Percentiles rank a stretch among this genome's conserved stretches.
Conservation (phyloP, 2,329 filamentous ascomycete species). For the Epicoccum nigrum region DNA sequence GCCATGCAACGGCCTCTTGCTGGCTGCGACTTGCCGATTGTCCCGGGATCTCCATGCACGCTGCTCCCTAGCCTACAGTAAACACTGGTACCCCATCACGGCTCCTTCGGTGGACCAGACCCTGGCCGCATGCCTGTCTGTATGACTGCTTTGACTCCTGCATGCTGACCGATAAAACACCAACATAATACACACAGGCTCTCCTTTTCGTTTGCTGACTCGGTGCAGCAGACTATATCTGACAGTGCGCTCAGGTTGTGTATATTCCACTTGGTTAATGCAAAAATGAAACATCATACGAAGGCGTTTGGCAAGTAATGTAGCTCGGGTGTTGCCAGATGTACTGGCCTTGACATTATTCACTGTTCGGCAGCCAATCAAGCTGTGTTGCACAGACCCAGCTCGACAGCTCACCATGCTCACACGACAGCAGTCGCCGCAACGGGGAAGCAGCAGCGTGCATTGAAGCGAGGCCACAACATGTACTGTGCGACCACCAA, state of each 20-base stretch:
- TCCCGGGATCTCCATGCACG: constrained; percentile 12
- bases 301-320: neutral
- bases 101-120: constrained; percentile 16
- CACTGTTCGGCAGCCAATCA: constrained; percentile 12
- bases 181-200: constrained; percentile 5
- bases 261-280: neutral
- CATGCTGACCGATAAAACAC: constrained; percentile 13
- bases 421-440: constrained; percentile 26
- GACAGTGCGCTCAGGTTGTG: neutral
- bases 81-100: constrained; percentile 14
- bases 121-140: constrained; percentile 8
- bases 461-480: constrained; percentile 27
- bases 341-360: neutral
- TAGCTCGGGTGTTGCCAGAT: constrained; percentile 4
- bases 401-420: constrained; percentile 24
- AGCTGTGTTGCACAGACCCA: constrained; percentile 12
- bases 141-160: constrained; percentile 12
- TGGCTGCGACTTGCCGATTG: constrained; percentile 3
- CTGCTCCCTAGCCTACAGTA: constrained; percentile 11
- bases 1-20: constrained; percentile 2
- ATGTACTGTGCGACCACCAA: constrained; percentile 2
- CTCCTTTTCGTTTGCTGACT: constrained; percentile 5
- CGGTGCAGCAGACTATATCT: neutral
- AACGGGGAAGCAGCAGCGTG: constrained; percentile 25
- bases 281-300: neutral